phyloP scores from a whole-genome alignment of 202 grass and related monocot genomes.

The Bolboschoenoplectus hybrid region DNA sequence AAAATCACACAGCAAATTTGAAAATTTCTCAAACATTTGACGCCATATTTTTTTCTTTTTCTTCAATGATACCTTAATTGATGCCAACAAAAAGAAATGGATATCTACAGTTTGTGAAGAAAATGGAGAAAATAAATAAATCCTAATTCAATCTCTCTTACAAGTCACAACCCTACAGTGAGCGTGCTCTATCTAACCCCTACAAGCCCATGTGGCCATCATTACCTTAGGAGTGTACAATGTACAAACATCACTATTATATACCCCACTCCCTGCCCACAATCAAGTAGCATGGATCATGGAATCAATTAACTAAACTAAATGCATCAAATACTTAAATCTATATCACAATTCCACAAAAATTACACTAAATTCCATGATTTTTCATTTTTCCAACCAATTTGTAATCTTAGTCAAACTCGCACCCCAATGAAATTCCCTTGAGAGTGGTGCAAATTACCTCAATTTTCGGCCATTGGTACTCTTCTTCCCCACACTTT shows the following conservation, averaged over 20 bases:
- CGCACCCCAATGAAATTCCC: conserved; percentile 36
- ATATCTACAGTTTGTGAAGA: neutral
- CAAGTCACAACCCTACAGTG: conserved; percentile 17
- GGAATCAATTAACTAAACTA: conserved; percentile 39
- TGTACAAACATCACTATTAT: conserved; percentile 38
- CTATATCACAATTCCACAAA: conserved; percentile 41
- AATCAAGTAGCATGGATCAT: conserved; percentile 30
- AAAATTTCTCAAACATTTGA: neutral
- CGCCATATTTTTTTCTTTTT: neutral
- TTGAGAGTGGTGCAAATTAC: conserved; percentile 32
- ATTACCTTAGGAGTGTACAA: conserved; percentile 27
- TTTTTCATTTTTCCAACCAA: conserved; percentile 19
- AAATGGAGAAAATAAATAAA: conserved; percentile 11
- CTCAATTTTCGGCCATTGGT: conserved; percentile 21
- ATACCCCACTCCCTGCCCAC: conserved; percentile 36
- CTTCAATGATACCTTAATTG: neutral
- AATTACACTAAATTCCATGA: conserved; percentile 38
- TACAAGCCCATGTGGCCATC: conserved; percentile 41
- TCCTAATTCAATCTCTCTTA: neutral
- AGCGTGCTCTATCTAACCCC: conserved; percentile 17
- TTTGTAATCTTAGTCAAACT: conserved; percentile 33
- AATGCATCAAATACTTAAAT: conserved; percentile 35
- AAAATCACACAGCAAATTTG: too few species aligned
- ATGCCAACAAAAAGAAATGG: conserved; percentile 2
- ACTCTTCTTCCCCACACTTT: conserved; percentile 5